Evolutionary conservation across 2,329 filamentous ascomycete species (phyloP), one percentile per base, ranked within the genome.

Genomic region (Fusarium falciforme): DNA sequence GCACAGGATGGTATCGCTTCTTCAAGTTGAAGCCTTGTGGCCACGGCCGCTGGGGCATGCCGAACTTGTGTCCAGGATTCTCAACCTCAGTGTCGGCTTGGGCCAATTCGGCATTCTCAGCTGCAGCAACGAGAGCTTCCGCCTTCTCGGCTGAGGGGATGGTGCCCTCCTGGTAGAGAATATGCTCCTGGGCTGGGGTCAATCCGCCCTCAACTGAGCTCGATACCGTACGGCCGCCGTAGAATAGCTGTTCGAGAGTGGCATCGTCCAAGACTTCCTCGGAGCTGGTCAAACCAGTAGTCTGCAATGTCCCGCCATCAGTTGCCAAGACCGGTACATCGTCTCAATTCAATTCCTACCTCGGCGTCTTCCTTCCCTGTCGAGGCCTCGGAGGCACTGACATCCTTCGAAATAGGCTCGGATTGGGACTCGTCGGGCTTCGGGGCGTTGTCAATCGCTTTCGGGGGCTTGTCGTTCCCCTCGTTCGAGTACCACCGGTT

Each of bases 1-100:
- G 87, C 9, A 98, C 88, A 2, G 94, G 91, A 80, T 98, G 93
- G 81, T 98, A 97, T 79, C 96, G 91, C 80, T 94, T 87, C 83
- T 95, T 93, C 77, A 96, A 85, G 83, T 84, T 94, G 88, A 80
- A 87, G 33, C 85, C 79, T 63, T 89, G 87, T 11, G 92, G 89
- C 61, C 95, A 86, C 8, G 93, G 91, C 65, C 92, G 84, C 38
- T 87, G 85, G 1, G 95, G 95, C 72, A 94, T 85, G 5, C 90
- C 90, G 79, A 94, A 98, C 80, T 96, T 97, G 81, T 94, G 87
- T n/a, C 93, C 93, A 16, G 86, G 81, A 4, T 83, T 82, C 38
- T 81, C 75, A 29, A 79, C 42, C 29, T 76, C 69, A 25, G 67
- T 69, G 14, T 74, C 71, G 11, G 71, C 61, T 2, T 62, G 61